phyloP scores from a whole-genome alignment of 2,329 filamentous ascomycete species.

The Tricladium varicosporioides region DNA sequence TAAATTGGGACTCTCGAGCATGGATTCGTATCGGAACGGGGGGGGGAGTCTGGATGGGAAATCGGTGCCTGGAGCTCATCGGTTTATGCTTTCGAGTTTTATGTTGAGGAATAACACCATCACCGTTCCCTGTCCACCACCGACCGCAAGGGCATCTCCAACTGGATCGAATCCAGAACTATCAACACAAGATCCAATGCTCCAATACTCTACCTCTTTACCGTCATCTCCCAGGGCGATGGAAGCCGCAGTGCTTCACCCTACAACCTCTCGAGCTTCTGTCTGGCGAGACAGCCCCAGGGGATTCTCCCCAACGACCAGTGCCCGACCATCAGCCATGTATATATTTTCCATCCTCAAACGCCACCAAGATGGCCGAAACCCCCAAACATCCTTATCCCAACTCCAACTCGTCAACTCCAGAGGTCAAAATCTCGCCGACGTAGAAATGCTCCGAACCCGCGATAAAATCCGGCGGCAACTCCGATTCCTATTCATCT shows the following conservation, averaged over 20 bases:
- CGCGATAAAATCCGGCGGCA: slow-evolving; percentile 63
- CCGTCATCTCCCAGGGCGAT: neutral
- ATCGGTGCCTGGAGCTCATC: slow-evolving; percentile 21
- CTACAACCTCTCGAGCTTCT: slow-evolving; percentile 13
- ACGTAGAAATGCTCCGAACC: slow-evolving; percentile 36
- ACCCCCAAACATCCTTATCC: slow-evolving; percentile 13
- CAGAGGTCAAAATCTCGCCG: slow-evolving; percentile 30
- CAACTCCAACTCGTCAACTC: slow-evolving; percentile 29
- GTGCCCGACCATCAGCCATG: slow-evolving; percentile 16
- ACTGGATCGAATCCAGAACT: no score
- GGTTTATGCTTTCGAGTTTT: slow-evolving; percentile 32
- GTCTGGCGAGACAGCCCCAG: slow-evolving; percentile 23
- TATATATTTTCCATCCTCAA: slow-evolving; percentile 25
- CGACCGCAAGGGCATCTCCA: slow-evolving; percentile 7
- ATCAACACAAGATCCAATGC: neutral
- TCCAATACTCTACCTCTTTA: slow-evolving; percentile 9
- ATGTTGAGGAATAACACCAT: slow-evolving; percentile 13
- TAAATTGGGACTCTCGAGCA: slow-evolving; percentile 20
- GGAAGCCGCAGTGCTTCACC: neutral
- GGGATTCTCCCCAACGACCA: slow-evolving; percentile 20
- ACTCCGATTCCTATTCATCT: slow-evolving; percentile 71
- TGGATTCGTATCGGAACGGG: slow-evolving; percentile 12
- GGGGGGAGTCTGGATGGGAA: neutral
- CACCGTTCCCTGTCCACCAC: slow-evolving; percentile 1
- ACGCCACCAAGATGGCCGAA: slow-evolving; percentile 15